Evolutionary conservation across 495 filamentous ascomycete species (phyloP).

Genomic region (Penicillium canariense): DNA sequence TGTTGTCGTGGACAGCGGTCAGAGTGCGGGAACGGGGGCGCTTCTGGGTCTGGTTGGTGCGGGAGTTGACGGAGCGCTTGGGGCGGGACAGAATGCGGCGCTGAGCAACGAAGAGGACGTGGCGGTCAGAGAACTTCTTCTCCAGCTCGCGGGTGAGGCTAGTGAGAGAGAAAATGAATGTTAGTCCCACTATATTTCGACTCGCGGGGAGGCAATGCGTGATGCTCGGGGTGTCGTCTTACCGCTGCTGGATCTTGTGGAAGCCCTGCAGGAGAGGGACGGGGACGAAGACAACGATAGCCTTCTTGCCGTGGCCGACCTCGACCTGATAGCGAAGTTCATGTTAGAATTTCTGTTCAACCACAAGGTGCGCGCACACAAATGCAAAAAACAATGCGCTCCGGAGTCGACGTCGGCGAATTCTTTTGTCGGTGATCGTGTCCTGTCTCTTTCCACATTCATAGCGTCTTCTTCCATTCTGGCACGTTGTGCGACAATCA

Average conservation of each 20-base stretch:
- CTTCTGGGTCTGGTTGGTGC: constrained; percentile 95
- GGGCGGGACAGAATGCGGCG: constrained; percentile 98
- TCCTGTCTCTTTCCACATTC: background rate
- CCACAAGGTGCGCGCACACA: constrained; percentile 12
- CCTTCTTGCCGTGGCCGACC: constrained; percentile 99
- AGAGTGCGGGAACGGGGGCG: constrained; percentile 95
- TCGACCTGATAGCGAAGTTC: constrained; percentile 68
- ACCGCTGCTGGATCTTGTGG: constrained; percentile 99
- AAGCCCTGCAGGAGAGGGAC: constrained; percentile 92
- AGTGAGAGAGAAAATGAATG: constrained; percentile 12
- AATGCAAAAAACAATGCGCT: constrained; percentile 15
- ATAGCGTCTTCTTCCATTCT: background rate
- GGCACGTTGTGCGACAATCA: background rate
- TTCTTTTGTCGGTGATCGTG: constrained; percentile 7
- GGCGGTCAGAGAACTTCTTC: constrained; percentile 99
- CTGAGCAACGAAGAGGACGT: constrained; percentile 97
- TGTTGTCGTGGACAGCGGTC: constrained; percentile 95
- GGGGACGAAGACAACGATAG: constrained; percentile 99
- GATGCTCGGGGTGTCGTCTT: constrained; percentile 32
- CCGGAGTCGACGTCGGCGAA: constrained; percentile 17
- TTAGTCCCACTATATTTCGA: constrained; percentile 9
- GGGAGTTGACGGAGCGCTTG: constrained; percentile 91
- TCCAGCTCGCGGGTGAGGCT: constrained; percentile 99
- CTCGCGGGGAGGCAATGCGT: background rate
- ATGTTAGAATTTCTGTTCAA: constrained; percentile 26